Evolutionary conservation across 768 basidiomycete species (phyloP).

Genomic region (Leccinellum luteum): DNA sequence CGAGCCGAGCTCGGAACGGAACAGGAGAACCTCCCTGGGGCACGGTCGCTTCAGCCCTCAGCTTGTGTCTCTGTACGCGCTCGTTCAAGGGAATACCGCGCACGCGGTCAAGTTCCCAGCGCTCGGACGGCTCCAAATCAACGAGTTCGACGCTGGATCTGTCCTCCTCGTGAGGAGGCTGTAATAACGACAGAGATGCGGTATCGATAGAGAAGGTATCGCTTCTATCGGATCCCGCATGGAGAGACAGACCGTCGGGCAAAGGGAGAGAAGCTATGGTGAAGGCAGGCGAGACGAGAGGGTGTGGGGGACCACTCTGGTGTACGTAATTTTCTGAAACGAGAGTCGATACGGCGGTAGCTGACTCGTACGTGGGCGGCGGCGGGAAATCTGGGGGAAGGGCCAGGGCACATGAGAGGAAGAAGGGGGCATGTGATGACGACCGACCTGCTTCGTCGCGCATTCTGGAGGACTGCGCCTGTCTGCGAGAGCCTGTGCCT

Average conservation of each 20-base stretch:
- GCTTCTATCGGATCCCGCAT: slow-evolving; percentile 22
- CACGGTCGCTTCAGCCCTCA: slow-evolving; percentile 32
- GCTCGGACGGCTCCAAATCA: slow-evolving; percentile 42
- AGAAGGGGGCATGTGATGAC: not conserved
- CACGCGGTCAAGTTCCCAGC: slow-evolving; percentile 44
- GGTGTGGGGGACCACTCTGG: slow-evolving; percentile 25
- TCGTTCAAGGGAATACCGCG: slow-evolving; percentile 43
- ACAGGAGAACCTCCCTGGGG: slow-evolving; percentile 13
- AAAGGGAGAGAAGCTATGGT: slow-evolving; percentile 27
- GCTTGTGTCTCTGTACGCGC: slow-evolving; percentile 35
- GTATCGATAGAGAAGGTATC: slow-evolving; percentile 22
- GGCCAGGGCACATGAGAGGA: slow-evolving; percentile 26
- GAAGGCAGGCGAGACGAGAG: slow-evolving; percentile 23
- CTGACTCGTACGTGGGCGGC: slow-evolving; percentile 69
- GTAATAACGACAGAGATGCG: slow-evolving; percentile 15
- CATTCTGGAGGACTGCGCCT: slow-evolving; percentile 25
- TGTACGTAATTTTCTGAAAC: slow-evolving; percentile 39
- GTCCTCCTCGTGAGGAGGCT: slow-evolving; percentile 41
- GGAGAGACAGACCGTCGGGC: slow-evolving; percentile 6
- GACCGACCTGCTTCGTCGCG: slow-evolving; percentile 32
- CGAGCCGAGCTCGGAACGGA: slow-evolving; percentile 30
- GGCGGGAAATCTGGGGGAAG: slow-evolving; percentile 56
- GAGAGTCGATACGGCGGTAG: slow-evolving; percentile 42
- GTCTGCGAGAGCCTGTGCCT: slow-evolving; percentile 28
- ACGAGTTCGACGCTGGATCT: slow-evolving; percentile 52